A percentile compares a stretch with the other conserved stretches of the same genome.
Conservation (phyloP, 2,329 filamentous ascomycete species). For the Colletotrichum endophyticum region DNA sequence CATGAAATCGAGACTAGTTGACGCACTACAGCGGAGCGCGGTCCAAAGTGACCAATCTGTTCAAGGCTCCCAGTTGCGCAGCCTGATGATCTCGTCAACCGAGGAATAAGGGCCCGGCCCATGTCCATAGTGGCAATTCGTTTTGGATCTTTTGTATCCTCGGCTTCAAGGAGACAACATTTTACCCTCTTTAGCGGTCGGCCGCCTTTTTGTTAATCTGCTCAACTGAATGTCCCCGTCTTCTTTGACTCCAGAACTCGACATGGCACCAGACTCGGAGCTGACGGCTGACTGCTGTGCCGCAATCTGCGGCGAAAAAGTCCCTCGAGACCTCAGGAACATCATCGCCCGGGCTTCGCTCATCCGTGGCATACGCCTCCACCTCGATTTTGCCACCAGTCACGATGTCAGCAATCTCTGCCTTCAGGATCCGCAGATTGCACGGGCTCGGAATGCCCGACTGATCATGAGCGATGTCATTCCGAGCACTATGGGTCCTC, state of each 20-base stretch:
- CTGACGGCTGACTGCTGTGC: not conserved
- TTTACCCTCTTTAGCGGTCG: not conserved
- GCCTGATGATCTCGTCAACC: not conserved
- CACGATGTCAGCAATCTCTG: not conserved
- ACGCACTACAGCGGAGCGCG: not conserved
- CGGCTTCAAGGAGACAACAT: not conserved
- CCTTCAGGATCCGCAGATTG: not conserved
- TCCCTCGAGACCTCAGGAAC: not conserved
- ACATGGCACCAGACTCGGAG: not conserved
- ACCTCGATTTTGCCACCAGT: not conserved
- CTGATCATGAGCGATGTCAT: constrained; percentile 35
- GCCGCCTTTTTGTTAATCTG: not conserved
- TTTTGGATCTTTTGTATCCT: not conserved
- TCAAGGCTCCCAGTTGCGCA: not conserved
- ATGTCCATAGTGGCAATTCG: not conserved
- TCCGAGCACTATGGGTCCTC: constrained; percentile 24
- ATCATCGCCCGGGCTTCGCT: not conserved
- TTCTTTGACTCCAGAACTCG: not conserved
- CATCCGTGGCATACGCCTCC: not conserved
- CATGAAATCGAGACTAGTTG: not conserved
- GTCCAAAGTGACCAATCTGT: not conserved
- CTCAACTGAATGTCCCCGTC: not conserved
- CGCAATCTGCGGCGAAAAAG: not conserved
- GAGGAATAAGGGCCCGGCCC: not conserved
- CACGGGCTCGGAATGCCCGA: not conserved